Evolutionary conservation across 768 basidiomycete species (phyloP).

Genomic region (Suillus paluster): DNA sequence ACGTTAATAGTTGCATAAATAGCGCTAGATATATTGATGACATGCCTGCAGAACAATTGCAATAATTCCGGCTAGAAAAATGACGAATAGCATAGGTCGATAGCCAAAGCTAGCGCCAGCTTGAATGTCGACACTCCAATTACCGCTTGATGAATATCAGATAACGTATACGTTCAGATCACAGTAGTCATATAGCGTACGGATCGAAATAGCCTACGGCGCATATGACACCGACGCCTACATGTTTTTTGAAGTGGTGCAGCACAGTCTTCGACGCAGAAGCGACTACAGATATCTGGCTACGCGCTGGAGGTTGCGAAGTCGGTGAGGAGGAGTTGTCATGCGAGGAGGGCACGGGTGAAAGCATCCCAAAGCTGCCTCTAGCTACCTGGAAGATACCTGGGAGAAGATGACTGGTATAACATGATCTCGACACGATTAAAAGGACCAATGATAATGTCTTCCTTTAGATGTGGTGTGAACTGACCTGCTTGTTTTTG

Average conservation of each 20-base stretch:
- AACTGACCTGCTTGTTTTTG: not conserved
- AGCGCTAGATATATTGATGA: not conserved
- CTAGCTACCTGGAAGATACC: constrained; percentile 8
- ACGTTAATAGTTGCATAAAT: not conserved
- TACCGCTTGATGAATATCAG: constrained; percentile 29
- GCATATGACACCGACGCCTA: constrained; percentile 45
- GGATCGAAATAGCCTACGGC: constrained; percentile 43
- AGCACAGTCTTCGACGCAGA: constrained; percentile 16
- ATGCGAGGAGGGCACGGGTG: constrained; percentile 17
- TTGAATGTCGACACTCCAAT: constrained; percentile 50
- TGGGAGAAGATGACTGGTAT: constrained; percentile 26
- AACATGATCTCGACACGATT: not conserved
- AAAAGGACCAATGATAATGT: constrained; percentile 1
- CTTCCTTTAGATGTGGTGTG: not conserved
- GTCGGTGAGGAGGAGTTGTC: constrained; percentile 11
- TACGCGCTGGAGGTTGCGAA: constrained; percentile 9
- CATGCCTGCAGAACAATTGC: constrained; percentile 47
- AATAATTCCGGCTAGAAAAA: constrained; percentile 48
- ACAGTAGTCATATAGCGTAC: constrained; percentile 16
- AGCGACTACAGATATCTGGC: constrained; percentile 7
- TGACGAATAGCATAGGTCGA: constrained; percentile 47
- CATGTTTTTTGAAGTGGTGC: constrained; percentile 38
- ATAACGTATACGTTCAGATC: not conserved
- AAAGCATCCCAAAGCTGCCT: constrained; percentile 35
- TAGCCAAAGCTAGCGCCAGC: constrained; percentile 50